Conservation (phyloP, 2,329 filamentous ascomycete genomes). For the Fonsecaea pedrosoi region DNA sequence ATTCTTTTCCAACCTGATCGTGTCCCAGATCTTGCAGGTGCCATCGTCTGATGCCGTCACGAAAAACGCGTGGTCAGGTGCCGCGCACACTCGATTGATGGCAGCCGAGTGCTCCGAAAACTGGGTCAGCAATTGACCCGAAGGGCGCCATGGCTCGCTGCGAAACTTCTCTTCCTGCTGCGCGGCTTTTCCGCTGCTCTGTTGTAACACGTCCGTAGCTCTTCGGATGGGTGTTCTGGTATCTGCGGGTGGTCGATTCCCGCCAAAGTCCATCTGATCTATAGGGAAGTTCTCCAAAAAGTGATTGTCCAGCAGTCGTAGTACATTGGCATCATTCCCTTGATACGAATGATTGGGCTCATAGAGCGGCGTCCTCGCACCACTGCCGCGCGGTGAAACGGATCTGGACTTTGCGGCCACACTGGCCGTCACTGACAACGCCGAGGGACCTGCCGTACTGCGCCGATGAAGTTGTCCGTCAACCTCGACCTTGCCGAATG, state of each 20-base stretch:
- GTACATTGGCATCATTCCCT: slow-evolving; percentile 71
- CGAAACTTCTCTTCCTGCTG: slow-evolving; percentile 31
- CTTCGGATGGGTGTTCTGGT: slow-evolving; percentile 59
- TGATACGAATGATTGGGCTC: slow-evolving; percentile 80
- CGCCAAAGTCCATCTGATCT: slow-evolving; percentile 73
- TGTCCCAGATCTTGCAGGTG: slow-evolving; percentile 91
- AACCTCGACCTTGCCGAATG: slow-evolving; percentile 70
- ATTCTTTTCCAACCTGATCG: slow-evolving; percentile 85
- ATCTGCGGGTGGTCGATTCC: slow-evolving; percentile 74
- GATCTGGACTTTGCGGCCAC: slow-evolving; percentile 39
- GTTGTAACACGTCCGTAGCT: slow-evolving; percentile 57
- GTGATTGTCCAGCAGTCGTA: slow-evolving; percentile 78
- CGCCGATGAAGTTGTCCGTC: slow-evolving; percentile 58
- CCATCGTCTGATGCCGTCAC: slow-evolving; percentile 92
- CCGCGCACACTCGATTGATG: slow-evolving; percentile 79
- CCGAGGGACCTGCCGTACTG: slow-evolving; percentile 45
- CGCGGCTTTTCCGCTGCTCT: slow-evolving; percentile 22
- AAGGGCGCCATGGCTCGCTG: slow-evolving; percentile 76
- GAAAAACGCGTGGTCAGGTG: slow-evolving; percentile 94
- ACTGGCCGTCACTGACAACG: slow-evolving; percentile 48
- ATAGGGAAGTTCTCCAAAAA: slow-evolving; percentile 71
- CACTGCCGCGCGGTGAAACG: slow-evolving; percentile 34
- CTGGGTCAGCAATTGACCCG: slow-evolving; percentile 81
- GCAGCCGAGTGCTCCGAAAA: slow-evolving; percentile 86
- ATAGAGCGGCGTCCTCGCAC: slow-evolving; percentile 52